These are phyloP conservation scores for Saccharomycopsis guyanensis DNA, from an alignment of 805 yeast genomes.

Conservation along the genomic window DNA sequence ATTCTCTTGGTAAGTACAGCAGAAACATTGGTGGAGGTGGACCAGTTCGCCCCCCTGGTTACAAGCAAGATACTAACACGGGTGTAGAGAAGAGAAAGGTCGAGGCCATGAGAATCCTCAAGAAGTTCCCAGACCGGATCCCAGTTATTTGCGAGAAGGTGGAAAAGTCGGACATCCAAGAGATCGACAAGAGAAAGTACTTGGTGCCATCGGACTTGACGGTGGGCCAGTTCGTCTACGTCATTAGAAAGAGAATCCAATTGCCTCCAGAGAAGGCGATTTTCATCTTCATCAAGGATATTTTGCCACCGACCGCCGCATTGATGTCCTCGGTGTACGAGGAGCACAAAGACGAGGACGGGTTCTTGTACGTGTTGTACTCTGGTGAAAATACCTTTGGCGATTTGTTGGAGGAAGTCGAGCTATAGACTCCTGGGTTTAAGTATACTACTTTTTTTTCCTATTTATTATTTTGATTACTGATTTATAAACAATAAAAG, in stretches of 20 bases:
- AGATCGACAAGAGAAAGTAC: slow-evolving; percentile 94
- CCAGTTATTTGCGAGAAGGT: slow-evolving; percentile 97
- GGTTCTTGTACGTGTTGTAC: slow-evolving; percentile 90
- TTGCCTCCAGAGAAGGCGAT: slow-evolving; percentile 97
- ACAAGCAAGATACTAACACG: slow-evolving; percentile 18
- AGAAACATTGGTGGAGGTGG: too few species aligned
- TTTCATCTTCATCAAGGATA: slow-evolving; percentile 93
- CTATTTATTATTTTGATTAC: too few species aligned
- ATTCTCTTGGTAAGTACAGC: slow-evolving; percentile 79
- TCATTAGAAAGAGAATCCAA: slow-evolving; percentile 91
- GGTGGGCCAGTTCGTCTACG: slow-evolving; percentile 97
- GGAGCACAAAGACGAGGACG: slow-evolving; percentile 97
- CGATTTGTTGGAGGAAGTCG: slow-evolving; percentile 7
- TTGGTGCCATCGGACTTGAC: slow-evolving; percentile 93
- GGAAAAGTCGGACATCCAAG: slow-evolving; percentile 92
- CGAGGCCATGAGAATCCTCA: slow-evolving; percentile 84
- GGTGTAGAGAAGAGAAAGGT: slow-evolving; percentile 75
- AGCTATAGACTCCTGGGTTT: too few species aligned
- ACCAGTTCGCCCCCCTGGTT: too few species aligned
- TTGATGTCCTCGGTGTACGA: slow-evolving; percentile 91
- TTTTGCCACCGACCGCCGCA: slow-evolving; percentile 96
- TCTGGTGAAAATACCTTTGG: slow-evolving; percentile 99
- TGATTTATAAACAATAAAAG: too few species aligned
- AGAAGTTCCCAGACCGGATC: slow-evolving; percentile 83
- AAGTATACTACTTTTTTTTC: too few species aligned